phyloP scores from a whole-genome alignment of 2,329 filamentous ascomycete species.

The Aspergillus transmontanensis region DNA sequence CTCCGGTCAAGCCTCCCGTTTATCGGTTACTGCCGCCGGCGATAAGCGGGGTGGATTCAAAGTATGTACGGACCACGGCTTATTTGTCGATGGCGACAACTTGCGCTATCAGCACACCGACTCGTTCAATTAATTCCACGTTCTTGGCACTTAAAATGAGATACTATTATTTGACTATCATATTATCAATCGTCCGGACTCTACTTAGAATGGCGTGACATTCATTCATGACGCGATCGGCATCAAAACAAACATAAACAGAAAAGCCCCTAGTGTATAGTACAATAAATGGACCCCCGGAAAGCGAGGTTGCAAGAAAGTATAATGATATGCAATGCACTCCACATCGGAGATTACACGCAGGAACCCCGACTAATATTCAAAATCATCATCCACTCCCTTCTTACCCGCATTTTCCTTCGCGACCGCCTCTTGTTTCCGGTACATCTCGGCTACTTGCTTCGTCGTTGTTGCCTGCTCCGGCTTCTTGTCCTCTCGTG shows the following conservation, averaged over 20 bases:
- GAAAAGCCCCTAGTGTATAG: not conserved
- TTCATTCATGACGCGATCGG: not conserved
- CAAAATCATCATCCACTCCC: conserved; percentile 95
- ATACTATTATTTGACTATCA: not conserved
- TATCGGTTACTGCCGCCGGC: conserved; percentile 4
- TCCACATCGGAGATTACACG: not conserved
- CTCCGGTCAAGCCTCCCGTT: not conserved
- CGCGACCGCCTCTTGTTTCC: conserved; percentile 85
- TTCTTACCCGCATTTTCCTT: conserved; percentile 85
- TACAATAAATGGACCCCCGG: not conserved
- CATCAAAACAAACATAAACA: not conserved
- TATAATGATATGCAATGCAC: not conserved
- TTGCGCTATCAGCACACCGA: not conserved
- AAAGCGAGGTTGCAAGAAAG: not conserved
- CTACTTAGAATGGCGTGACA: not conserved
- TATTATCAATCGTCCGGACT: not conserved
- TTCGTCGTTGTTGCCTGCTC: conserved; percentile 82
- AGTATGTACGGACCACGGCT: no score
- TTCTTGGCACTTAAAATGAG: not conserved
- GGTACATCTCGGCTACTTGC: conserved; percentile 96
- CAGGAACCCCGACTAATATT: conserved; percentile 64
- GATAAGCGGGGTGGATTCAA: conserved; percentile 8
- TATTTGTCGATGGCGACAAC: not conserved
- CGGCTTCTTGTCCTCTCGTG: conserved; percentile 92
- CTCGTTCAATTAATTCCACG: not conserved